These are phyloP conservation scores for Kwoniella heveanensis DNA, from an alignment of 768 basidiomycete species.

Conservation along the genomic window DNA sequence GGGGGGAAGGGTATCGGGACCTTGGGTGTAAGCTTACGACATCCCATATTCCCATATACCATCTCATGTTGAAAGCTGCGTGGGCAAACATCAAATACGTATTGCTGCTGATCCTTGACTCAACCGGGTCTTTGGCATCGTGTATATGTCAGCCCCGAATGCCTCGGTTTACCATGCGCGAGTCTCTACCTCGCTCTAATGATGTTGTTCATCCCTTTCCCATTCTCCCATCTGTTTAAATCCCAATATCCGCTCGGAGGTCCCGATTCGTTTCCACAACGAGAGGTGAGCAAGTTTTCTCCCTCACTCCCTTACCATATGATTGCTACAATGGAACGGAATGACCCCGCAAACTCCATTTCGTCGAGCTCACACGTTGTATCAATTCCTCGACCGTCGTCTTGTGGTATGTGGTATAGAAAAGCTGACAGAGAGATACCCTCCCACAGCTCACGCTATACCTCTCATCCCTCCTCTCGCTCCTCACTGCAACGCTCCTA, in stretches of 20 bases:
- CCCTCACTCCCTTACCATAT: no score
- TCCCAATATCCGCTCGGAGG: conserved; percentile 19
- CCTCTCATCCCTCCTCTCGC: conserved; percentile 85
- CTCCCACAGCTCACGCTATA: conserved; percentile 76
- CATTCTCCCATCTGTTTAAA: conserved; percentile 69
- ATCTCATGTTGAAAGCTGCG: neutral
- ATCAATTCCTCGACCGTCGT: neutral
- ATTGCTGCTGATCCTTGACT: no score
- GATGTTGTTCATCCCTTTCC: conserved; percentile 92
- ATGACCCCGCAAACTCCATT: no score
- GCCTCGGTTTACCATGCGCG: conserved; percentile 86
- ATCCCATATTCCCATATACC: no score
- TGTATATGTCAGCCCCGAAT: conserved; percentile 80
- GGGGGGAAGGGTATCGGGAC: conserved; percentile 36
- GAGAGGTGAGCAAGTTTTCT: conserved; percentile 47
- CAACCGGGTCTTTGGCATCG: no score
- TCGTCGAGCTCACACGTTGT: no score
- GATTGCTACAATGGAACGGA: no score
- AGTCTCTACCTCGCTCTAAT: conserved; percentile 81
- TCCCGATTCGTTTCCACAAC: conserved; percentile 56
- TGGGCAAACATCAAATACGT: no score
- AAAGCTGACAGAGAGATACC: no score
- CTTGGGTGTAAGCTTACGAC: conserved; percentile 48
- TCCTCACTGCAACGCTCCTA: conserved; percentile 87
- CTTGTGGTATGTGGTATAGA: neutral